phyloP scores from a whole-genome alignment of 768 basidiomycete genomes.

The Russula compacta region DNA sequence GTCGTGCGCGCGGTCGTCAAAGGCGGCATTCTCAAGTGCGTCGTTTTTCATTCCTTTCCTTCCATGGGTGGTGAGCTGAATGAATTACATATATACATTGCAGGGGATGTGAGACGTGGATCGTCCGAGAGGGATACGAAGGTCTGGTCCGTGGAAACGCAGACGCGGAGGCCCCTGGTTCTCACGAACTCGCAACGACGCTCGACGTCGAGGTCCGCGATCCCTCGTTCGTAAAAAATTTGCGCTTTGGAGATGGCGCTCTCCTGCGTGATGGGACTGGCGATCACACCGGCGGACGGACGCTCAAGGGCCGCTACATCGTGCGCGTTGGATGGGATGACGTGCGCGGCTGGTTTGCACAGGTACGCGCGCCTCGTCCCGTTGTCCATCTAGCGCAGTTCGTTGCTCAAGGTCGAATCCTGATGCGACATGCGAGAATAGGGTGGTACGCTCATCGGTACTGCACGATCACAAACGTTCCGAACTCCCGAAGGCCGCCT shows the following conservation, averaged over 20 bases:
- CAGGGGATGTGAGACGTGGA: slow-evolving; percentile 93
- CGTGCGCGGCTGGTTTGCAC: slow-evolving; percentile 87
- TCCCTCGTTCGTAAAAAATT: slow-evolving; percentile 49
- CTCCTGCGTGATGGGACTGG: slow-evolving; percentile 75
- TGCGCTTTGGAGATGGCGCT: slow-evolving; percentile 76
- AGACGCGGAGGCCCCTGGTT: slow-evolving; percentile 15
- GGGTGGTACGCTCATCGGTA: slow-evolving; percentile 96
- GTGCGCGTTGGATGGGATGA: slow-evolving; percentile 98
- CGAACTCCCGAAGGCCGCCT: slow-evolving; percentile 81
- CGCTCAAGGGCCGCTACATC: slow-evolving; percentile 86
- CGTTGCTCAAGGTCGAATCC: not conserved
- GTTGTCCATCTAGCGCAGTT: not conserved
- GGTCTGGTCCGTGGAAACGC: slow-evolving; percentile 91
- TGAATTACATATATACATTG: not conserved
- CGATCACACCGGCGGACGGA: slow-evolving; percentile 55
- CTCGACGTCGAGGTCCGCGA: slow-evolving; percentile 22
- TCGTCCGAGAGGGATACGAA: slow-evolving; percentile 97
- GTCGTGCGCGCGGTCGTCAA: slow-evolving; percentile 91
- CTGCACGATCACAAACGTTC: slow-evolving; percentile 78
- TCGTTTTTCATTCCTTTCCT: slow-evolving; percentile 2
- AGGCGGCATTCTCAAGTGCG: slow-evolving; percentile 82
- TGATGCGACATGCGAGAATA: slow-evolving; percentile 24
- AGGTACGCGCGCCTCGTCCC: slow-evolving; percentile 35
- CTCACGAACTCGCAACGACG: slow-evolving; percentile 21
- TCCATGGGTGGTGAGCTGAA: not conserved